A percentile compares a stretch with the other conserved stretches of the same genome.
These are phyloP conservation scores for Trifolium repens DNA, from an alignment of 306 rosid species.

Conservation along the genomic window DNA sequence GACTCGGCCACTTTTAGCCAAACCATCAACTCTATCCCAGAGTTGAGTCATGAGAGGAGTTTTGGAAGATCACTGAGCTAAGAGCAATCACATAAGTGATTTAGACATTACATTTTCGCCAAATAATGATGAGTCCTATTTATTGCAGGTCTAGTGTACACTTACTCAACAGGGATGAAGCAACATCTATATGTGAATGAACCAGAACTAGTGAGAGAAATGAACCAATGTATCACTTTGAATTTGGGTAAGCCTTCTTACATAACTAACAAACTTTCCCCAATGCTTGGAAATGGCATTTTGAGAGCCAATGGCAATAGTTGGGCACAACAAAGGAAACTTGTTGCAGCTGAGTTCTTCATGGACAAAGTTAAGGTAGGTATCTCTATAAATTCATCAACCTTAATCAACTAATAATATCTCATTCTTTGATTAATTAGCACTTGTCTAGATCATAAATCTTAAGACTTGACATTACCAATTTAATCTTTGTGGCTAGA, in stretches of 20 bases:
- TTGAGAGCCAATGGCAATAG: conserved; percentile 72
- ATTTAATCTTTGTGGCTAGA: too few relatives aligned
- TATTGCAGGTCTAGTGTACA: conserved; percentile 70
- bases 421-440: background rate
- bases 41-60: too few relatives aligned
- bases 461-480: background rate
- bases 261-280: conserved; percentile 70
- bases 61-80: too few relatives aligned
- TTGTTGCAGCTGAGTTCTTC: conserved; percentile 89
- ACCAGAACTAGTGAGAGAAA: conserved; percentile 77
- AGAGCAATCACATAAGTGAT: too few relatives aligned
- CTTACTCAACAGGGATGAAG: conserved; percentile 80
- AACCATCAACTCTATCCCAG: too few relatives aligned
- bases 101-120: background rate
- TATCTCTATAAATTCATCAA: background rate
- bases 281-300: conserved; percentile 88
- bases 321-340: conserved; percentile 89
- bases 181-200: conserved; percentile 80
- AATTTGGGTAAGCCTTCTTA: conserved; percentile 83
- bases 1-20: too few relatives aligned
- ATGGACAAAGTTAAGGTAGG: conserved; percentile 84
- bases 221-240: conserved; percentile 63
- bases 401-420: background rate
- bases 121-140: background rate
- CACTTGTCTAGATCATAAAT: background rate